Evolutionary conservation across 345 rosid genomes (phyloP).

Genomic region (Pelargonium nanum): DNA sequence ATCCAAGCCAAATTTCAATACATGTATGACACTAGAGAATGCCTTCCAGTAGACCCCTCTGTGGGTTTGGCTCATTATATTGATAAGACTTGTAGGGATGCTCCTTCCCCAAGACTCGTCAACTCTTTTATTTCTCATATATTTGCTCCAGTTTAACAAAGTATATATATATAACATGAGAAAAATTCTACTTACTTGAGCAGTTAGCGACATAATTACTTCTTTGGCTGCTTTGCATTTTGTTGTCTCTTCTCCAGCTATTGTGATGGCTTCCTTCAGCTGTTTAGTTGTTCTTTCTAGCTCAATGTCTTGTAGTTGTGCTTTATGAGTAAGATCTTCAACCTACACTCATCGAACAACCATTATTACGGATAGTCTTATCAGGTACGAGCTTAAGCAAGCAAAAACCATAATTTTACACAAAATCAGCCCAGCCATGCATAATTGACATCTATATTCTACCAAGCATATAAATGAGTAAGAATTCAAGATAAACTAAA

Average conservation of each 20-base stretch:
- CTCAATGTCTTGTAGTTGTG: constrained; percentile 60
- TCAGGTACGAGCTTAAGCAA: not conserved
- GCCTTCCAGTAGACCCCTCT: not conserved
- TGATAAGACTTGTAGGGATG: not conserved
- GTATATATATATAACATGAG: not conserved
- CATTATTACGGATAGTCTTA: constrained; percentile 8
- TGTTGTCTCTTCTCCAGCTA: constrained; percentile 61
- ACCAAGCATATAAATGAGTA: too few species aligned
- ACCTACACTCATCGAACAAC: constrained; percentile 26
- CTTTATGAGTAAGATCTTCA: constrained; percentile 45
- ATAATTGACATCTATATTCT: too few species aligned
- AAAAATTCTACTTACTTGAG: constrained; percentile 41
- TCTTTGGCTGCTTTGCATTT: constrained; percentile 78
- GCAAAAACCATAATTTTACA: not conserved
- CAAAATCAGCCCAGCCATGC: not conserved
- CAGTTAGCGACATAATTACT: constrained; percentile 67
- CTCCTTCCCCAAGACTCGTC: too few species aligned
- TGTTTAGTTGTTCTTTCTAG: constrained; percentile 46
- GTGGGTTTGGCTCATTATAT: not conserved
- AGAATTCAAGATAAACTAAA: too few species aligned
- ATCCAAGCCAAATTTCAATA: not conserved
- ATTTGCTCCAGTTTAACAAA: not conserved
- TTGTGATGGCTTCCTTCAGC: constrained; percentile 52
- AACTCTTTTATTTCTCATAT: not conserved
- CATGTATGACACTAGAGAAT: not conserved